These are phyloP conservation scores for Escallonia herrerae DNA, from an alignment of 129 eudicot species.

Conservation along the genomic window DNA sequence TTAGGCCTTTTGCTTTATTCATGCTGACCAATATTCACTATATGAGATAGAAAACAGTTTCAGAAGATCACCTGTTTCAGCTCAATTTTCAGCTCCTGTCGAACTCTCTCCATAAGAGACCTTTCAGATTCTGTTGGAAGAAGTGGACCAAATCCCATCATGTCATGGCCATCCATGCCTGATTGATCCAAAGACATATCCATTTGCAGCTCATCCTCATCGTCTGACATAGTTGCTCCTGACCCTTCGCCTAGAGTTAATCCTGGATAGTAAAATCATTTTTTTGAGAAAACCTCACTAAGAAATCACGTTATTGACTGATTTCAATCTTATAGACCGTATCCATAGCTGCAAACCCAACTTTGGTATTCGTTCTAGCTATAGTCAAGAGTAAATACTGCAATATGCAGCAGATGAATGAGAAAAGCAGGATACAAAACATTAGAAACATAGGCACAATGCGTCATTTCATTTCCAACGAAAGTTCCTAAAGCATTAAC, in stretches of 20 bases:
- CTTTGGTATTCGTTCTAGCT: no score
- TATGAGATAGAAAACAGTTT: not conserved
- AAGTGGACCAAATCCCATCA: slow-evolving; percentile 92
- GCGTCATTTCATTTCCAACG: no score
- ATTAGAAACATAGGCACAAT: no score
- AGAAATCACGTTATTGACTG: not conserved
- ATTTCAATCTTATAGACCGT: no score
- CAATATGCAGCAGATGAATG: no score
- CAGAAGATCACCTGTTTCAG: slow-evolving; percentile 69
- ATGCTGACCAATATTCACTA: not conserved
- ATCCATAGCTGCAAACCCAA: no score
- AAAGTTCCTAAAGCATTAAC: no score
- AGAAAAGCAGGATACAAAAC: no score
- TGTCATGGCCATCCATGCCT: slow-evolving; percentile 48
- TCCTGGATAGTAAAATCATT: slow-evolving; percentile 23
- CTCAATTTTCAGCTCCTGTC: slow-evolving; percentile 89
- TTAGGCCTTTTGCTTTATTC: no score
- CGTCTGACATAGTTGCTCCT: slow-evolving; percentile 96
- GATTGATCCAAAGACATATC: slow-evolving; percentile 73
- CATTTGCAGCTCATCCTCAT: slow-evolving; percentile 76
- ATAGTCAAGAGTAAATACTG: no score
- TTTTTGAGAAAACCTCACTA: not conserved
- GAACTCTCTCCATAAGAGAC: slow-evolving; percentile 86
- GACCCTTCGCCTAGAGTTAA: slow-evolving; percentile 72
- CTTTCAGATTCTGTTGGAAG: slow-evolving; percentile 97